Conservation (phyloP, 345 rosid genomes). For the Lumnitzera littorea region DNA sequence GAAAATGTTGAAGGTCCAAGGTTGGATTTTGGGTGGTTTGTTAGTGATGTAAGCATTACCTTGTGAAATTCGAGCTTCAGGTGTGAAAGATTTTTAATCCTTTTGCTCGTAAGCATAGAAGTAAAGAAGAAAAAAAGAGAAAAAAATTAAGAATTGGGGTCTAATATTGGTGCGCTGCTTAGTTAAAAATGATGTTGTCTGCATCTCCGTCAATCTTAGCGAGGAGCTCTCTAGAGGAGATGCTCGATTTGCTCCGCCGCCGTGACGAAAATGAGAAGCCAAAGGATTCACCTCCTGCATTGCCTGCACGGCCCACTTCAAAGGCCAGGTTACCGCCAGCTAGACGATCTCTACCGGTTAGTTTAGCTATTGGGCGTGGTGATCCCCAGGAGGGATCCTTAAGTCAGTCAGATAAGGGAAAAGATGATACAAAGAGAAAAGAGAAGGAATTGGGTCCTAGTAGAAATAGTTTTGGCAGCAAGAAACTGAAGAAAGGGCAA, state of each 20-base stretch:
- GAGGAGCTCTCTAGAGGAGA: slow-evolving; percentile 94
- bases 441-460: slow-evolving; percentile 47
- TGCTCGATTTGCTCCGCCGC: slow-evolving; percentile 74
- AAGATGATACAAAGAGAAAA: slow-evolving; percentile 62
- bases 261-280: slow-evolving; percentile 63
- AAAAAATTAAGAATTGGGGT: not conserved
- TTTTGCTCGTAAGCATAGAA: too few species aligned
- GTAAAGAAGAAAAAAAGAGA: not conserved
- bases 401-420: slow-evolving; percentile 14
- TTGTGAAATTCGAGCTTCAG: not conserved
- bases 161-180: not conserved
- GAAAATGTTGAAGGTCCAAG: too few species aligned
- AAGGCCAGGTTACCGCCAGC: slow-evolving; percentile 79
- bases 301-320: slow-evolving; percentile 85
- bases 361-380: slow-evolving; percentile 36
- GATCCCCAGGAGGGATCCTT: slow-evolving; percentile 3
- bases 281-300: slow-evolving; percentile 78
- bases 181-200: slow-evolving; percentile 57
- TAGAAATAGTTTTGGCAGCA: slow-evolving; percentile 69
- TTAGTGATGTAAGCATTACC: not conserved
- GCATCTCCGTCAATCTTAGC: slow-evolving; percentile 53
- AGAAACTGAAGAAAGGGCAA: slow-evolving; percentile 51
- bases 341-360: slow-evolving; percentile 58
- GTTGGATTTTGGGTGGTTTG: too few species aligned
- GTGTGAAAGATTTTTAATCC: too few species aligned